phyloP scores from a whole-genome alignment of 2,329 filamentous ascomycete species.

The Fusarium transvaalense region DNA sequence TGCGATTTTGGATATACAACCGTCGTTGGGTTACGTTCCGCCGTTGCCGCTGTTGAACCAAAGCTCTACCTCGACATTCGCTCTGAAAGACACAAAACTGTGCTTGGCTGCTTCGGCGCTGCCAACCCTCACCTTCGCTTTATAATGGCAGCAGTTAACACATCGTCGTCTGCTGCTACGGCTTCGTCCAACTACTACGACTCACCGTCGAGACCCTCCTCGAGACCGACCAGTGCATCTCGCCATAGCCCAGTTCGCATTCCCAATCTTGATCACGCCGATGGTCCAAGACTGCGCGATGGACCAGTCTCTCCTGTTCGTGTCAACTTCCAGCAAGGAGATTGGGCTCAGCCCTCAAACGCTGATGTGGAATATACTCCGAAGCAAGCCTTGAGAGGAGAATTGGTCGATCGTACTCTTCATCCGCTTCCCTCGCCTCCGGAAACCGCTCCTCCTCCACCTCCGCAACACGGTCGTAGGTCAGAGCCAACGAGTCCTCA shows the following conservation, averaged over 20 bases:
- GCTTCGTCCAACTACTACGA: constrained; percentile 46
- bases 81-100: constrained; percentile 20
- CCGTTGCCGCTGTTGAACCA: constrained; percentile 16
- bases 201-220: constrained; percentile 24
- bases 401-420: constrained; percentile 45
- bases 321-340: constrained; percentile 66
- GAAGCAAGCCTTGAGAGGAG: constrained; percentile 44
- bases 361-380: constrained; percentile 62
- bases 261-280: constrained; percentile 45
- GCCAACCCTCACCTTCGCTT: constrained; percentile 32
- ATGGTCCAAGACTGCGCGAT: constrained; percentile 62
- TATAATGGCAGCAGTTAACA: constrained; percentile 53
- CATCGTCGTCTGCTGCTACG: constrained; percentile 52
- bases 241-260: constrained; percentile 55
- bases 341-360: constrained; percentile 66
- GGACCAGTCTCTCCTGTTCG: constrained; percentile 68
- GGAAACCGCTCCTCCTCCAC: constrained; percentile 56
- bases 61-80: constrained; percentile 17
- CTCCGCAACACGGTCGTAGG: constrained; percentile 39
- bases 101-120: constrained; percentile 33
- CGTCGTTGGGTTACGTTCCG: constrained; percentile 2
- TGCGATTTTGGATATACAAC: constrained; percentile 14
- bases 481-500: constrained; percentile 22
- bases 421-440: constrained; percentile 40
- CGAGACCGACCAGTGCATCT: constrained; percentile 42